Conservation (phyloP, 2,329 filamentous ascomycete species). For the Trichoderma guizhouense region DNA sequence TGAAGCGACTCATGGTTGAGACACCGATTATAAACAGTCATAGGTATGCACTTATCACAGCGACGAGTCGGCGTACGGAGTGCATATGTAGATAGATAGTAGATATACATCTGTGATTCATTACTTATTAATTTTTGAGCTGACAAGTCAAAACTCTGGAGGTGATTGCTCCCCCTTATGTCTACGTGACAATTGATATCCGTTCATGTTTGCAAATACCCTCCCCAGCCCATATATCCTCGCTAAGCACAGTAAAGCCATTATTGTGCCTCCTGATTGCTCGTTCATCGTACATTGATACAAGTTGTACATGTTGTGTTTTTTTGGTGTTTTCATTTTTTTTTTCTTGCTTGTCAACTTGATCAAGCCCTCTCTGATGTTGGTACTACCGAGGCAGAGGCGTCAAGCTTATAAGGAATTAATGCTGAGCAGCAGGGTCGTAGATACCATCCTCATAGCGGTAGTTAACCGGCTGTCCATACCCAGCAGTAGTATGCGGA, state of each 20-base stretch:
- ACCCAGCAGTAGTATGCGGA: conserved; percentile 14
- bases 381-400: not conserved
- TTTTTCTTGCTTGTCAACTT: not conserved
- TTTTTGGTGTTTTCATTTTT: not conserved
- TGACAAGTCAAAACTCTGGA: conserved; percentile 6
- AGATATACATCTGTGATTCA: not conserved
- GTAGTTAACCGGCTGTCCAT: conserved; percentile 26
- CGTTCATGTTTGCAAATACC: not conserved
- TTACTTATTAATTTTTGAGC: conserved; percentile 12
- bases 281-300: not conserved
- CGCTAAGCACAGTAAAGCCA: not conserved
- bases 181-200: conserved; percentile 7
- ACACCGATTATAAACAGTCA: not conserved
- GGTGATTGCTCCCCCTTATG: not conserved
- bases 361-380: not conserved
- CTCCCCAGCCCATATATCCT: not conserved
- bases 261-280: not conserved
- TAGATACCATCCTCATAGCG: conserved; percentile 40
- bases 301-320: not conserved
- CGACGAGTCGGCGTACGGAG: not conserved
- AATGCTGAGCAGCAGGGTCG: conserved; percentile 24
- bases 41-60: not conserved
- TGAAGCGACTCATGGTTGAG: not conserved
- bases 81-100: not conserved
- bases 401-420: not conserved